Percentiles rank a stretch among this genome's conserved stretches.
Evolutionary conservation across 2,329 filamentous ascomycete species (phyloP).

Genomic region (Arachnopeziza araneosa): DNA sequence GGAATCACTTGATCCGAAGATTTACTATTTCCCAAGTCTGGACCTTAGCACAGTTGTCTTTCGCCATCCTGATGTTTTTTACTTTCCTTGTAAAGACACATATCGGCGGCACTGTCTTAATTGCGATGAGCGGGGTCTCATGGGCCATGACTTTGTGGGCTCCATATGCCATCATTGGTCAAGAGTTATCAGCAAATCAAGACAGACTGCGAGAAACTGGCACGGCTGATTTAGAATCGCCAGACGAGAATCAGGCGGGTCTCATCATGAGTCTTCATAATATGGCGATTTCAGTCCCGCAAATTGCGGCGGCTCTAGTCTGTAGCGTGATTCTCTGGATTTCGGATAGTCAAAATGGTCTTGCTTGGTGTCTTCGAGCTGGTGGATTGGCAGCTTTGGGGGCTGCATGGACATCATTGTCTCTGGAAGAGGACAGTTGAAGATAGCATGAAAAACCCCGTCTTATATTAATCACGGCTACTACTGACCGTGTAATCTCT

Average conservation of each 20-base stretch:
- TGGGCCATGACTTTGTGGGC: conserved; percentile 31
- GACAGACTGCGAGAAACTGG: conserved; percentile 11
- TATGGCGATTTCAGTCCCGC: conserved; percentile 13
- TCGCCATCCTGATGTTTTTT: conserved; percentile 17
- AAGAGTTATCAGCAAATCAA: conserved; percentile 12
- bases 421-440: neutral
- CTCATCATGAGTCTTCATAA: conserved; percentile 13
- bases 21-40: conserved; percentile 12
- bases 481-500: too few relatives aligned
- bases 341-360: conserved; percentile 1
- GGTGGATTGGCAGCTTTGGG: conserved; percentile 5
- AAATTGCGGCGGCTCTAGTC: conserved; percentile 11
- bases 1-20: neutral
- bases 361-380: conserved; percentile 7
- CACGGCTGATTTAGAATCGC: neutral
- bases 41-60: conserved; percentile 17
- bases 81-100: conserved; percentile 15
- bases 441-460: too few relatives aligned
- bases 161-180: conserved; percentile 28
- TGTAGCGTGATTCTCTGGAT: conserved; percentile 10
- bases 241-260: conserved; percentile 5
- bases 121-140: conserved; percentile 21
- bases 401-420: conserved; percentile 1
- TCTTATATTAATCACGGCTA: too few relatives aligned
- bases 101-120: conserved; percentile 11